Evolutionary conservation across 495 filamentous ascomycete species (phyloP), one percentile per base, ranked within the genome.

Genomic region (Tuber indicum): DNA sequence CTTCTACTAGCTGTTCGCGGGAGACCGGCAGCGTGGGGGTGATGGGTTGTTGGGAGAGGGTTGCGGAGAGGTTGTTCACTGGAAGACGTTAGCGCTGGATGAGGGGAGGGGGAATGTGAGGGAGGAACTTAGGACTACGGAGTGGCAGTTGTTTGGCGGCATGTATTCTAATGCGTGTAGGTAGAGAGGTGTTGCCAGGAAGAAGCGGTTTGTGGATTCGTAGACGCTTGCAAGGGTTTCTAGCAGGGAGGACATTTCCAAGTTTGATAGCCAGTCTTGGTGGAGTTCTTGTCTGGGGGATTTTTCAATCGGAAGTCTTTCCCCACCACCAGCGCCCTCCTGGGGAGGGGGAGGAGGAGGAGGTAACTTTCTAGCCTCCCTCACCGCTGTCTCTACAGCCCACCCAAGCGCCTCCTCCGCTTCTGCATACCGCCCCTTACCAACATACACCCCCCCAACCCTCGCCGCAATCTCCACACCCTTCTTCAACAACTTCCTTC

Each of bases 161-260:
- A 88, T 80, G 41, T 95, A 82, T 44, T 89, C 86, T 62, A 97
- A 85, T 3, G 94, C 92, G 78, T 94, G 94, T 78, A 98, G 87
- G 83, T 92, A 97, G 49, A 98, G 86, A n/a, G 95, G 94, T 43
- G 93, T 88, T 23, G 96, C 92, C 12, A 97, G 90, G 75, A 93
- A 92, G 78, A 91, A 88, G 76, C 91, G 88, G 72, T 90, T 86
- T 80, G 89, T 89, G 70, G 86, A 85, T 76, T 90, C 88, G 85
- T 97, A 98, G 78, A 89, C 89, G 43, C 89, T 86, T 32, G 88
- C 95, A 41, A 98, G 87, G 7, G 91, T 76, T 80, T 42, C 85
- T 80, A 75, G 85, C 79, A 74, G 71, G 74, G 74, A 79, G 8
- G 52, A 75, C n/a, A 66, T 41, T 70, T 77, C 76, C 32, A 70